Evolutionary conservation across 805 yeast species (phyloP), one percentile per base, ranked within the genome.

Genomic region (Nakazawaea wyomingensis): DNA sequence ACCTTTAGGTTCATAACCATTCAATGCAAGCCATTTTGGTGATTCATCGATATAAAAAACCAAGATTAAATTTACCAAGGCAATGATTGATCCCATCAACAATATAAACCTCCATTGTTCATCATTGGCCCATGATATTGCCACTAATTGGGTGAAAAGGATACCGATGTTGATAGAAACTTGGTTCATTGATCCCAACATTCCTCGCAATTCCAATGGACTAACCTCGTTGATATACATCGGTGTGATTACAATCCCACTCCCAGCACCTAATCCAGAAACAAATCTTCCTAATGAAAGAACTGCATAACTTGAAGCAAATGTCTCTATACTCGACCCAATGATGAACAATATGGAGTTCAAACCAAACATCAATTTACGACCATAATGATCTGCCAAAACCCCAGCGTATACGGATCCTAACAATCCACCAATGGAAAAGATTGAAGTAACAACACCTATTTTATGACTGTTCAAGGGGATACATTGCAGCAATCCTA

Each of bases 161-260:
- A 93, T 93, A 0, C 99, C 99, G 17, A 82, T 50, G 54, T 90
- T 93, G 45, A 89, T 82, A 21, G 85, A 78, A 2, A 88, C 83
- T 64, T 93, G 99, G 49, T 85, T 85, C 85, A 87, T 81, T 14
- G 95, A 76, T 0, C 99, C 99, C 44, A 93, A 69, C 13, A 81
- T 63, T 1, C 98, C 98, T 38, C 83, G 76, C 48, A 74, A 62
- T 4, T 67, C 67, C 1, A 70, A 60, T 0, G 97, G 96, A 6
- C 93, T 69, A 9, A 89, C 72, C 61, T 89, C 96, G 56, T 80
- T 83, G 53, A 93, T 78, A 51, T 78, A 81, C 47, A 93, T 61
- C 0, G 98, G 95, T 0, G 89, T 83, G 14, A 85, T 79, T 3
- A 93, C 98, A 45, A 93, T 74, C 1, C 91, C 82, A 10, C 81